Conservation (phyloP, 2,329 filamentous ascomycete species). For the Calonectria montana region DNA sequence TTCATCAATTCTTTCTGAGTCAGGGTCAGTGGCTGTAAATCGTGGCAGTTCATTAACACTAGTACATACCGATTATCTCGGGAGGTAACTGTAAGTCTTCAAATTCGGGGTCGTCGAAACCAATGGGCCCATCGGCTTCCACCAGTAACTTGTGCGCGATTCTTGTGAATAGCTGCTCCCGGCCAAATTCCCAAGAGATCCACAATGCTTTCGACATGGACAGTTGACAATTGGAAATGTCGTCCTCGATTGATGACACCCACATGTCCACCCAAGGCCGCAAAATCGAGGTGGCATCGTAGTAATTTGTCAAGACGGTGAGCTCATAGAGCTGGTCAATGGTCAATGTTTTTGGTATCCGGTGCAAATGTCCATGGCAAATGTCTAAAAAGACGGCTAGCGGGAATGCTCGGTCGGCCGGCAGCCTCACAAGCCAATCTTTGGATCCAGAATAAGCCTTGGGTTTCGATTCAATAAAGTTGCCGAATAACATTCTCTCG, state of each 20-base stretch:
- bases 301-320: conserved; percentile 45
- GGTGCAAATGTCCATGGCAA: conserved; percentile 43
- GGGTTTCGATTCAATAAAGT: conserved; percentile 38
- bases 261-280: conserved; percentile 40
- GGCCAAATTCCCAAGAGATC: conserved; percentile 47
- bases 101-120: conserved; percentile 27
- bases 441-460: background rate
- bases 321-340: conserved; percentile 42
- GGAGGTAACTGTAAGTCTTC: conserved; percentile 26
- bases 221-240: conserved; percentile 24
- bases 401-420: conserved; percentile 44
- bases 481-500: conserved; percentile 43
- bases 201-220: conserved; percentile 42
- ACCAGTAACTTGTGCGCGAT: conserved; percentile 38
- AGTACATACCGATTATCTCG: conserved; percentile 25
- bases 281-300: conserved; percentile 41
- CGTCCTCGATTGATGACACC: conserved; percentile 31
- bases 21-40: background rate
- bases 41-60: background rate
- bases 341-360: conserved; percentile 35
- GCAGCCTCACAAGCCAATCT: conserved; percentile 44
- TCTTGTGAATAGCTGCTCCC: conserved; percentile 34
- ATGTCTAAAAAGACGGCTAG: conserved; percentile 46
- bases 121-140: conserved; percentile 25
- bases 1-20: conserved; percentile 33